phyloP scores from a whole-genome alignment of 2,329 filamentous ascomycete species.

The Botryotinia globosa region DNA sequence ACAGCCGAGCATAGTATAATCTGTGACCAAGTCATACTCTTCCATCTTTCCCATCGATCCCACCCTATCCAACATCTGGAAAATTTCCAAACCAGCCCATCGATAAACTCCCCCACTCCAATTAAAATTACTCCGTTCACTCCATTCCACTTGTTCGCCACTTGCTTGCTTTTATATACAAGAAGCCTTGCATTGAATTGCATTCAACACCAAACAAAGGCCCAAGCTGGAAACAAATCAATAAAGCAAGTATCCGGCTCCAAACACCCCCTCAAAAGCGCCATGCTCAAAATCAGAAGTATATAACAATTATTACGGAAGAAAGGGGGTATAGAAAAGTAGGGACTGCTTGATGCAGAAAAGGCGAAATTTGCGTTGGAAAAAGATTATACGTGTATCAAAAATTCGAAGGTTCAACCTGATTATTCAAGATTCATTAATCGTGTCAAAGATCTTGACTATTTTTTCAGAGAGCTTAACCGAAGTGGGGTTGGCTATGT shows the following conservation, averaged over 20 bases:
- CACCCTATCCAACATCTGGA: background rate
- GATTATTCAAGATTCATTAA: slow-evolving; percentile 19
- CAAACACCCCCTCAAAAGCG: background rate
- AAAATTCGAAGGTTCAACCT: background rate
- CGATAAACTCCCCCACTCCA: background rate
- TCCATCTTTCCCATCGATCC: background rate
- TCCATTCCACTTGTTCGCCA: background rate
- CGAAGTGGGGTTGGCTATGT: background rate
- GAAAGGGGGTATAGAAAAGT: slow-evolving; percentile 12
- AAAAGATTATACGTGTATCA: background rate
- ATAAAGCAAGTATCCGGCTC: background rate
- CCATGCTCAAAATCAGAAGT: slow-evolving; percentile 6
- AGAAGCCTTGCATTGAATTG: background rate
- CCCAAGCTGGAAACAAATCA: background rate
- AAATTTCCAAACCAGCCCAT: background rate
- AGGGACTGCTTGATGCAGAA: background rate
- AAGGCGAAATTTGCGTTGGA: background rate
- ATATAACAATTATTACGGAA: background rate
- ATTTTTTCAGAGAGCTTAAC: background rate
- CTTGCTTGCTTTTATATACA: slow-evolving; percentile 2
- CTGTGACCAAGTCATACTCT: background rate
- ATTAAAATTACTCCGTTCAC: background rate
- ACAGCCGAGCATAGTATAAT: background rate
- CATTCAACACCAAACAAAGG: background rate
- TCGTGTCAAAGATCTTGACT: slow-evolving; percentile 4